phyloP scores from a whole-genome alignment of 2,329 filamentous ascomycete species.

The Neonectria sp. region DNA sequence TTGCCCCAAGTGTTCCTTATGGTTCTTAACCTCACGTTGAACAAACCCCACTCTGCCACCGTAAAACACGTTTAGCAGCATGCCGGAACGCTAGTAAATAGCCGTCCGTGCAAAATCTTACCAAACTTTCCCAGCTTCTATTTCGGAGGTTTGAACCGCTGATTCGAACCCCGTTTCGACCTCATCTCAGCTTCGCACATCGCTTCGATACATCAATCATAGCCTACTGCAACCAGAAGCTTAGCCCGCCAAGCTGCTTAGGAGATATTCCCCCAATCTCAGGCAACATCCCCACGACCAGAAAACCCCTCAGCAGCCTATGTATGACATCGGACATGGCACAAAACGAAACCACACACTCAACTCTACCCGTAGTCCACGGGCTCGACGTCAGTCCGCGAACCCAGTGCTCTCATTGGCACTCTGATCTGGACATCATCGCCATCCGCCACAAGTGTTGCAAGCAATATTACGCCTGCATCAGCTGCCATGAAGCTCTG shows the following conservation, averaged over 20 bases:
- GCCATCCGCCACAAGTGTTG: conserved; percentile 36
- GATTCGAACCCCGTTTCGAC: background rate
- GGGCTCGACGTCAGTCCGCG: conserved; percentile 24
- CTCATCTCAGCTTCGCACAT: background rate
- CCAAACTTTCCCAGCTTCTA: no score
- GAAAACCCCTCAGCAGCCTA: background rate
- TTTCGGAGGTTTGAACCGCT: background rate
- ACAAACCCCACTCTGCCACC: background rate
- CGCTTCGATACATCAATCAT: background rate
- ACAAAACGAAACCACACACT: background rate
- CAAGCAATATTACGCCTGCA: conserved; percentile 33
- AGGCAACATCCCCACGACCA: background rate
- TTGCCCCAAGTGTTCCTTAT: no score
- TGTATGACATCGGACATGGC: background rate
- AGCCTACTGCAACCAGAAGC: no score
- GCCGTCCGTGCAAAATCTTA: no score
- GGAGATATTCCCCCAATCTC: background rate
- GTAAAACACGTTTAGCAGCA: background rate
- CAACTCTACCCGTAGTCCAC: conserved; percentile 5
- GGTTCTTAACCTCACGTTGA: no score
- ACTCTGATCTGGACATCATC: conserved; percentile 34
- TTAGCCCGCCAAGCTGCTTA: background rate
- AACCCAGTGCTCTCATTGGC: conserved; percentile 33
- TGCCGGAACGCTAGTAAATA: background rate
- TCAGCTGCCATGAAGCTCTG: conserved; percentile 34